Percentiles rank a stretch among this genome's conserved stretches.
Conservation (phyloP, 2,329 filamentous ascomycete species). For the Rutstroemia sydowiana region DNA sequence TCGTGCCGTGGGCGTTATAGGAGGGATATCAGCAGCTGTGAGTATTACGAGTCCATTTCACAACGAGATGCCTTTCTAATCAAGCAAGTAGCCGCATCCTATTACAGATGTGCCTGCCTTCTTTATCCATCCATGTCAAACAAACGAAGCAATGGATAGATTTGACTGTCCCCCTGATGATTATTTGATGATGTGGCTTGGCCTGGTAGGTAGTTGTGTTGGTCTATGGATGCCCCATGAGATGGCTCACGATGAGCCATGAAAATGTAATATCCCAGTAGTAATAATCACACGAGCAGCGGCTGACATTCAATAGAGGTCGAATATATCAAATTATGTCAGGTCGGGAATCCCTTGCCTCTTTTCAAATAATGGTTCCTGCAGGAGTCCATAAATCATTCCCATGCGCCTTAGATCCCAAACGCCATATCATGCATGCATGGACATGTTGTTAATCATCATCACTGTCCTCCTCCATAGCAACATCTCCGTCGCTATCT, state of each 20-base stretch:
- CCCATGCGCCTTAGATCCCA: slow-evolving; percentile 14
- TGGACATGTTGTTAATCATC: slow-evolving; percentile 20
- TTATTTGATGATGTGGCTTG: slow-evolving; percentile 85
- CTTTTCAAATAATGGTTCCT: not conserved
- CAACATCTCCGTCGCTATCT: slow-evolving; percentile 62
- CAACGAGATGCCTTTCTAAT: slow-evolving; percentile 4
- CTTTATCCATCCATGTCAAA: slow-evolving; percentile 89
- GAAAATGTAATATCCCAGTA: not conserved
- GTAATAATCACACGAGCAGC: slow-evolving; percentile 15
- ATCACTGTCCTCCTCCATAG: slow-evolving; percentile 46
- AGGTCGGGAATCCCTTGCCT: not conserved
- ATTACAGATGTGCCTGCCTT: slow-evolving; percentile 70
- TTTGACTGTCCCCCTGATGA: slow-evolving; percentile 53
- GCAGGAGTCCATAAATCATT: not conserved
- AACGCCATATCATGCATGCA: slow-evolving; percentile 20
- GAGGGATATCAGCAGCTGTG: slow-evolving; percentile 71
- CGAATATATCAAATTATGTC: not conserved
- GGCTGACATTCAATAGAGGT: too few relatives aligned
- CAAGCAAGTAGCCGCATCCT: slow-evolving; percentile 51
- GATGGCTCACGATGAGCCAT: slow-evolving; percentile 38
- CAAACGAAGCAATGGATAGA: slow-evolving; percentile 68
- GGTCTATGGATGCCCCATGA: slow-evolving; percentile 70
- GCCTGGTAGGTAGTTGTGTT: slow-evolving; percentile 74
- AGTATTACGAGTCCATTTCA: slow-evolving; percentile 33
- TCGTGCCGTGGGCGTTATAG: slow-evolving; percentile 54